Evolutionary conservation across 1,139 yeast species (phyloP).

Genomic region (Blastobotrys capitulatus): DNA sequence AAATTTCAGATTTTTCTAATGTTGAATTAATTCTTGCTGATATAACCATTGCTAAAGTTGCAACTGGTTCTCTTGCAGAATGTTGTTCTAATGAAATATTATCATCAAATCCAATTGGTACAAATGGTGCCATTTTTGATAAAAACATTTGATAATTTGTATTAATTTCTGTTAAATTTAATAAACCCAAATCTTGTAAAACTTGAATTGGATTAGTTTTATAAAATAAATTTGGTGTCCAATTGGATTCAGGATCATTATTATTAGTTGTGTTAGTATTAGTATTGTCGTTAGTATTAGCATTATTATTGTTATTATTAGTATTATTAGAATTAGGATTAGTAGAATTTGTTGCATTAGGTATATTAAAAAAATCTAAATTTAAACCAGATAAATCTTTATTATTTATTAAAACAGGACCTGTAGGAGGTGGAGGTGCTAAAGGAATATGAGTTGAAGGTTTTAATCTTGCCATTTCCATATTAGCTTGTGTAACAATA

Average conservation of each 20-base stretch:
- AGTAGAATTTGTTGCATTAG: not conserved
- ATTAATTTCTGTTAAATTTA: conserved; percentile 30
- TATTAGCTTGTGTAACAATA: conserved; percentile 3
- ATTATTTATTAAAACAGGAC: not conserved
- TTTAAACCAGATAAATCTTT: not conserved
- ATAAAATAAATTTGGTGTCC: conserved; percentile 1
- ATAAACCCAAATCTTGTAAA: conserved; percentile 33
- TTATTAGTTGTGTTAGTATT: not conserved
- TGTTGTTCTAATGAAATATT: not conserved
- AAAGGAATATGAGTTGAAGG: not conserved
- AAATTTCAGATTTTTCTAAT: not conserved
- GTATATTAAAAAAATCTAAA: not conserved
- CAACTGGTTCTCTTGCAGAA: conserved; percentile 1
- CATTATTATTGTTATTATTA: not conserved
- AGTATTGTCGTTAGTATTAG: not conserved
- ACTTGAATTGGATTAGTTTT: conserved; percentile 39
- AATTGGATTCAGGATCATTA: not conserved
- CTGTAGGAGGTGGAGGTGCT: not conserved
- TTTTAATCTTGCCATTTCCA: conserved; percentile 26
- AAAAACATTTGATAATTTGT: conserved; percentile 37
- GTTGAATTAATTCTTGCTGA: conserved; percentile 1
- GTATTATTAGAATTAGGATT: not conserved
- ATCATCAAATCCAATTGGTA: not conserved
- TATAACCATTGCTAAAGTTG: conserved; percentile 7
- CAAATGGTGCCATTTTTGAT: conserved; percentile 35